These are phyloP conservation scores for Galeopsis tetrahit DNA, from an alignment of 257 asterid species.

Conservation along the genomic window DNA sequence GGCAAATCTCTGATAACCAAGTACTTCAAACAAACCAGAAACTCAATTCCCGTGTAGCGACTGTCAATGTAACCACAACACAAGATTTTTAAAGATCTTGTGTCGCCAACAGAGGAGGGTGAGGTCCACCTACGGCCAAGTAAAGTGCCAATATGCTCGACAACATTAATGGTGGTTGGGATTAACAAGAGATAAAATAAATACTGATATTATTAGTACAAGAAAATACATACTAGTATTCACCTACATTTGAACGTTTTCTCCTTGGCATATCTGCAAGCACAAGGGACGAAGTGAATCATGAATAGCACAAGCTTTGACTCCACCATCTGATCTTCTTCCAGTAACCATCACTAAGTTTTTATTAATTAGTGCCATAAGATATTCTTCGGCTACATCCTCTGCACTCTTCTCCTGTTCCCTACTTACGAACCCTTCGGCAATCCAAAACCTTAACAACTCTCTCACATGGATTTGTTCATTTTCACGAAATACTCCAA, in stretches of 20 bases:
- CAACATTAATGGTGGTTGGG: too few relatives aligned
- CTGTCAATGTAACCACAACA: background rate
- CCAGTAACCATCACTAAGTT: slow-evolving; percentile 25
- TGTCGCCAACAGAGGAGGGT: background rate
- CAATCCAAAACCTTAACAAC: slow-evolving; percentile 36
- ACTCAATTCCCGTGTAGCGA: slow-evolving; percentile 8
- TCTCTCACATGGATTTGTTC: slow-evolving; percentile 18
- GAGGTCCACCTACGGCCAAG: background rate
- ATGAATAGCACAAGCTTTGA: slow-evolving; percentile 35
- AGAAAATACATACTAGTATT: too few relatives aligned
- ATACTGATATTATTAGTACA: too few relatives aligned
- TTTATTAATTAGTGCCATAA: slow-evolving; percentile 32
- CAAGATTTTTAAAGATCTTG: slow-evolving; percentile 31
- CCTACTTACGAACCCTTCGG: slow-evolving; percentile 38
- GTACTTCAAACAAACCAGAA: slow-evolving; percentile 31
- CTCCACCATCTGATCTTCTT: slow-evolving; percentile 30
- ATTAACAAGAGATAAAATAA: too few relatives aligned
- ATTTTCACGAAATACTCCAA: slow-evolving; percentile 30
- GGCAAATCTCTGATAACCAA: slow-evolving; percentile 20
- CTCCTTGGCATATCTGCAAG: slow-evolving; percentile 10
- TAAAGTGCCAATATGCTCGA: too few relatives aligned
- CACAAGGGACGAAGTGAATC: slow-evolving; percentile 34
- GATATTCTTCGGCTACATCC: slow-evolving; percentile 24
- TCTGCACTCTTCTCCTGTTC: slow-evolving; percentile 8
- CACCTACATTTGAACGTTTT: background rate